Evolutionary conservation across 139 green algal genomes (phyloP).

Genomic region (Mesotaenium endlicherianum): DNA sequence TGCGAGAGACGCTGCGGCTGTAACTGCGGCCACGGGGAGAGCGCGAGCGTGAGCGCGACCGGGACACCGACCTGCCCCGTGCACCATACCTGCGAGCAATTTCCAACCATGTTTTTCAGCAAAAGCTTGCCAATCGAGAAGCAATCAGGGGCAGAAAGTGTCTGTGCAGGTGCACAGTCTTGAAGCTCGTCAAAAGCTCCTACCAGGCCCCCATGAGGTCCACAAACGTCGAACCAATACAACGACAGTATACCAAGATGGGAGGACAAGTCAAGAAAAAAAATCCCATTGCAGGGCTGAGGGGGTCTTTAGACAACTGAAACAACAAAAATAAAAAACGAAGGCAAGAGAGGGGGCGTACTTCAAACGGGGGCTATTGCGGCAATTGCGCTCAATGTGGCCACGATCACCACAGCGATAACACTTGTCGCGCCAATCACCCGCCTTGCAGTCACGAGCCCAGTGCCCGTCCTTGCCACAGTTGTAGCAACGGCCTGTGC

Average conservation of each 20-base stretch:
- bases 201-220: too few species aligned
- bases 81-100: neutral
- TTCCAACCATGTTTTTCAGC: neutral
- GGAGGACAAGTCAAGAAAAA: neutral
- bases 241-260: neutral
- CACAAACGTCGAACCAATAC: too few species aligned
- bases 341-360: neutral
- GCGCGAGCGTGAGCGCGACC: neutral
- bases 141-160: neutral
- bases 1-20: slow-evolving; percentile 2
- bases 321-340: neutral
- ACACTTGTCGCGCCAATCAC: slow-evolving; percentile 49
- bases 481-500: slow-evolving; percentile 54
- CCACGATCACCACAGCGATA: slow-evolving; percentile 40
- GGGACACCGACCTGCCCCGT: neutral
- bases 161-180: neutral
- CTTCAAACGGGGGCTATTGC: slow-evolving; percentile 20
- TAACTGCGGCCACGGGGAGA: slow-evolving; percentile 14
- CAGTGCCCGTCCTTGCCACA: slow-evolving; percentile 55
- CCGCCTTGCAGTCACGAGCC: slow-evolving; percentile 44
- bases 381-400: slow-evolving; percentile 51
- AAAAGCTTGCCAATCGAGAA: neutral
- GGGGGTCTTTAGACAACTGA: neutral
- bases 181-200: too few species aligned
- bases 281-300: neutral